A percentile compares a stretch with the other conserved stretches of the same genome.
Conservation (phyloP, 768 basidiomycete species). For the Antrodiella citrinella region DNA sequence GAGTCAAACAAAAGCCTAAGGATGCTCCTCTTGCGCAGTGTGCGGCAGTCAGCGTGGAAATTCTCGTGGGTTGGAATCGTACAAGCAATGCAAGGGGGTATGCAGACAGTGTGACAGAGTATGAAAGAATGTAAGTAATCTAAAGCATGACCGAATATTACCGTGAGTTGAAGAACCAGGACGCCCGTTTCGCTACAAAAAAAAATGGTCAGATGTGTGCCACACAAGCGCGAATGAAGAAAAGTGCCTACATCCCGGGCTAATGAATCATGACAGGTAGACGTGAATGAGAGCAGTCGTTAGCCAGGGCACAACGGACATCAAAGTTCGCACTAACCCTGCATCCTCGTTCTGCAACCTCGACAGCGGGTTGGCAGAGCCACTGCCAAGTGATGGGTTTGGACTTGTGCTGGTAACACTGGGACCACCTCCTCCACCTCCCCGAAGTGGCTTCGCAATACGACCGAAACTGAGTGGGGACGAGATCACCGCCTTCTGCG, state of each 20-base stretch:
- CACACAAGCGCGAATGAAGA: neutral
- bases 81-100: neutral
- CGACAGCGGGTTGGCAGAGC: constrained; percentile 54
- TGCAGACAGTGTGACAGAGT: neutral
- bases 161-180: constrained; percentile 89
- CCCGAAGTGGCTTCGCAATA: constrained; percentile 94
- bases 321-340: constrained; percentile 26
- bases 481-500: constrained; percentile 69
- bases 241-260: constrained; percentile 15
- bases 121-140: constrained; percentile 1
- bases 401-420: constrained; percentile 32
- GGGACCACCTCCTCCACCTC: constrained; percentile 57
- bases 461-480: constrained; percentile 81
- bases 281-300: constrained; percentile 2
- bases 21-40: no score
- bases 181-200: constrained; percentile 72
- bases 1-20: neutral
- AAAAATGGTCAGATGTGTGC: neutral
- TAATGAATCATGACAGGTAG: neutral
- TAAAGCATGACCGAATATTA: constrained; percentile 25
- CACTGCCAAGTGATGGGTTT: constrained; percentile 32
- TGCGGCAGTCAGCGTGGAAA: neutral
- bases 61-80: neutral
- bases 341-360: constrained; percentile 74
- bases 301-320: neutral